Percentiles rank a stretch among this genome's conserved stretches.
These are phyloP conservation scores for Trichoderma koningii DNA, from an alignment of 2,329 filamentous ascomycete genomes.

Conservation along the genomic window DNA sequence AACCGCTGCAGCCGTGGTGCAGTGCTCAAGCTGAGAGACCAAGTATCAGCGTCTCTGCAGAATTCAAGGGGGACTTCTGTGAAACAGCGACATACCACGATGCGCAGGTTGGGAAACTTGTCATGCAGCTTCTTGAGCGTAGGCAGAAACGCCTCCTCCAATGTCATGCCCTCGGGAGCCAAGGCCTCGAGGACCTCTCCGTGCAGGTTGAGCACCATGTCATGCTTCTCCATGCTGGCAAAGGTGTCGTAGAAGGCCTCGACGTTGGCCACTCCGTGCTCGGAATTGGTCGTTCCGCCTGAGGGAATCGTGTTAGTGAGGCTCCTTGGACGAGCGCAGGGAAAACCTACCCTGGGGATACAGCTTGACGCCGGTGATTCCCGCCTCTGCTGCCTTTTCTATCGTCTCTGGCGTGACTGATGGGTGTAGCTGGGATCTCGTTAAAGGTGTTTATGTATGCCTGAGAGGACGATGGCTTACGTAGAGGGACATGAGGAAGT, in stretches of 20 bases:
- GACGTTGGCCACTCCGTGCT: constrained; percentile 69
- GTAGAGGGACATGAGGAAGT: constrained; percentile 75
- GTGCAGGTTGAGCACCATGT: constrained; percentile 82
- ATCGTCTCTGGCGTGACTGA: constrained; percentile 70
- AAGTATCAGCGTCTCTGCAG: neutral
- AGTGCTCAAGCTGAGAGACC: constrained; percentile 67
- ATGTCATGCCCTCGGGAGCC: constrained; percentile 50
- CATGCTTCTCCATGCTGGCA: constrained; percentile 81
- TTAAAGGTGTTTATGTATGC: neutral
- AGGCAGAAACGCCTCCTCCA: constrained; percentile 70
- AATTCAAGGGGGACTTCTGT: neutral
- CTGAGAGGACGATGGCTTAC: constrained; percentile 36
- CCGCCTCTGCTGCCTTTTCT: constrained; percentile 69
- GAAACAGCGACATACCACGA: constrained; percentile 45
- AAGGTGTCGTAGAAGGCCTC: constrained; percentile 77
- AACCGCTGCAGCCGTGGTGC: constrained; percentile 80
- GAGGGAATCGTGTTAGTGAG: constrained; percentile 26
- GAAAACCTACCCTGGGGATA: constrained; percentile 55
- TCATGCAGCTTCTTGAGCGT: constrained; percentile 73
- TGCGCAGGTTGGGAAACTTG: constrained; percentile 71
- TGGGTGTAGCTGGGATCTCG: constrained; percentile 50
- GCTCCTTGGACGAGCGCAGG: neutral
- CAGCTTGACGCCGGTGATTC: constrained; percentile 71
- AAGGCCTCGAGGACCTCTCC: constrained; percentile 68
- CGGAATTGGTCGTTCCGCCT: constrained; percentile 67